Percentiles rank a stretch among this genome's conserved stretches.
These are phyloP conservation scores for Paracoccidioides brasiliensis DNA, from an alignment of 2,329 filamentous ascomycete genomes.

Conservation along the genomic window DNA sequence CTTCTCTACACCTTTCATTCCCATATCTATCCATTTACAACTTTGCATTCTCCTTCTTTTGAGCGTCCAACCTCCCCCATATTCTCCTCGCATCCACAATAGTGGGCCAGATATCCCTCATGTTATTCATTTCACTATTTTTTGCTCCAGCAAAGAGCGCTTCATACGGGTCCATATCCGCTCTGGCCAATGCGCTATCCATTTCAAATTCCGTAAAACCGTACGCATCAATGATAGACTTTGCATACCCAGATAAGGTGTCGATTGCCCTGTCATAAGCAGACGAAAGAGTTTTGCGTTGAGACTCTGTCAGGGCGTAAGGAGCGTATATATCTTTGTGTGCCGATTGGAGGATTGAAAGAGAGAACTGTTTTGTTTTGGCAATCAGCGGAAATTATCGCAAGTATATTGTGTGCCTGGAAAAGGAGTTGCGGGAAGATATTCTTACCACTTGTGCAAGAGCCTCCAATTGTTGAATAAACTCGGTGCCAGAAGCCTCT, in stretches of 20 bases:
- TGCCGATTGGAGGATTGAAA: slow-evolving; percentile 11
- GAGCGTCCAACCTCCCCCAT: slow-evolving; percentile 8
- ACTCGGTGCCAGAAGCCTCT: slow-evolving; percentile 1
- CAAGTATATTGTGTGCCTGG: not conserved
- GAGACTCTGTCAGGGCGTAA: slow-evolving; percentile 5
- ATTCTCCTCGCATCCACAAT: slow-evolving; percentile 13
- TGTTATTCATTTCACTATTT: slow-evolving; percentile 16
- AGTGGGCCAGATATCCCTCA: slow-evolving; percentile 13
- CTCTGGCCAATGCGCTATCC: slow-evolving; percentile 15
- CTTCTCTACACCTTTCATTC: not conserved
- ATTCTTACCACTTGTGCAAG: slow-evolving; percentile 11
- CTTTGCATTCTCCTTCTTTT: slow-evolving; percentile 9
- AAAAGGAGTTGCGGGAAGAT: not conserved
- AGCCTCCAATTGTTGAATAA: slow-evolving; percentile 5
- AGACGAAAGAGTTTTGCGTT: slow-evolving; percentile 7
- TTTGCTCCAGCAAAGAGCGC: slow-evolving; percentile 14
- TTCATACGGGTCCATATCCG: slow-evolving; percentile 15
- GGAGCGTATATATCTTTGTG: slow-evolving; percentile 10
- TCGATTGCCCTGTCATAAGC: slow-evolving; percentile 12
- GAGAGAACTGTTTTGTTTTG: slow-evolving; percentile 10
- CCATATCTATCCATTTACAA: slow-evolving; percentile 2
- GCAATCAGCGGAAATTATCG: not conserved
- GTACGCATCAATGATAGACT: slow-evolving; percentile 14
- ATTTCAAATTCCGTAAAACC: slow-evolving; percentile 17
- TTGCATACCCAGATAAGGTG: slow-evolving; percentile 11